These are phyloP conservation scores for Diaporthe sp. DNA, from an alignment of 2,329 filamentous ascomycete species.

Conservation along the genomic window DNA sequence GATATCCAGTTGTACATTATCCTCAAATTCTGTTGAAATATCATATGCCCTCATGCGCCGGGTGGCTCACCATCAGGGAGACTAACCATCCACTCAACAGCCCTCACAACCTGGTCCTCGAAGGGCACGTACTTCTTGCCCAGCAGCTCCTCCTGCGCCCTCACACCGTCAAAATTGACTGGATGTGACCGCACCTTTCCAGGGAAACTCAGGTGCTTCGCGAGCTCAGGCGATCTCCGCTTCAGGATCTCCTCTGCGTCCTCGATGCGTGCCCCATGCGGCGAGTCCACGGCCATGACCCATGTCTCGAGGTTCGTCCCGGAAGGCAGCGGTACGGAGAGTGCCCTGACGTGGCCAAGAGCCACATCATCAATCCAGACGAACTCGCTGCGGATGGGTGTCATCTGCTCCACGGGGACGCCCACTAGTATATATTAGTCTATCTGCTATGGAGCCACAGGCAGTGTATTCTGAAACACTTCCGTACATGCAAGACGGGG, in stretches of 20 bases:
- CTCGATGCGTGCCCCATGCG: not conserved
- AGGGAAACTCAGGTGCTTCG: slow-evolving; percentile 1
- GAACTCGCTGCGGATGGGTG: slow-evolving; percentile 1
- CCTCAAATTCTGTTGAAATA: not conserved
- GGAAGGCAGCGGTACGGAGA: slow-evolving; percentile 8
- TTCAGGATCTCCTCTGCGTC: slow-evolving; percentile 13
- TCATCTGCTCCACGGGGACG: not conserved
- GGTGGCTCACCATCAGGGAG: not conserved
- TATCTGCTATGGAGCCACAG: too few species aligned
- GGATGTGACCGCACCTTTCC: not conserved
- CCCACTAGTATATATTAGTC: not conserved
- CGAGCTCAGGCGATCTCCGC: slow-evolving; percentile 24
- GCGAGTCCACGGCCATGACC: not conserved
- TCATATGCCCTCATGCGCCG: not conserved
- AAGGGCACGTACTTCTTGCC: slow-evolving; percentile 15
- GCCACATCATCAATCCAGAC: slow-evolving; percentile 21
- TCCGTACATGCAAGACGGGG: too few species aligned
- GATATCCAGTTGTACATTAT: not conserved
- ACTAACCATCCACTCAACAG: slow-evolving; percentile 13
- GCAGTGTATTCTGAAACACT: too few species aligned
- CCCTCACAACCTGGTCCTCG: slow-evolving; percentile 13
- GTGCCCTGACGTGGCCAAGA: slow-evolving; percentile 9
- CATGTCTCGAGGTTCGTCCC: slow-evolving; percentile 3
- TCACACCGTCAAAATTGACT: not conserved
- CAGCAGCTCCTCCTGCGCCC: slow-evolving; percentile 3